Conservation (phyloP, 805 yeast species). For the Barnettozyma siamensis region DNA sequence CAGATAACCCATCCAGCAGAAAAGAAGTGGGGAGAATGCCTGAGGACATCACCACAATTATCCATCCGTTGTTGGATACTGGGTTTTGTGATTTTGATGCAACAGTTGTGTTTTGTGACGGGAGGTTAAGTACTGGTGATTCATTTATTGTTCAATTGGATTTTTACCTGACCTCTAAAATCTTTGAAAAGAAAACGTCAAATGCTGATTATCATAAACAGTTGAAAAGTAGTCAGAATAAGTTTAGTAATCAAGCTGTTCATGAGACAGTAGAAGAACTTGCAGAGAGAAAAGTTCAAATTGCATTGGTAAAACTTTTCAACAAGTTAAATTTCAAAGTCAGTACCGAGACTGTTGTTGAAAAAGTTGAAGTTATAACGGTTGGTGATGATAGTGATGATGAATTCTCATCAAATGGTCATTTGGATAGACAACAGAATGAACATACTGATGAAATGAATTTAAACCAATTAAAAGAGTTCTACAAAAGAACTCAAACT, state of each 20-base stretch:
- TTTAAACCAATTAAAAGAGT: constrained; percentile 67
- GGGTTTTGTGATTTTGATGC: constrained; percentile 50
- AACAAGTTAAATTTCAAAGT: constrained; percentile 37
- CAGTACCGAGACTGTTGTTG: constrained; percentile 12
- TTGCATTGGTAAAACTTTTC: constrained; percentile 50
- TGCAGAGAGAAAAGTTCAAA: constrained; percentile 45
- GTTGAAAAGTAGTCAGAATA: constrained; percentile 7
- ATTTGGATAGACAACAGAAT: neutral
- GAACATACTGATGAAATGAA: constrained; percentile 38
- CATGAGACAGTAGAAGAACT: constrained; percentile 52
- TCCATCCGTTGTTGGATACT: constrained; percentile 60
- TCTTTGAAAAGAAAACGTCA: constrained; percentile 19
- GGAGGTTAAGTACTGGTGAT: constrained; percentile 66
- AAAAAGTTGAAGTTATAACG: constrained; percentile 25
- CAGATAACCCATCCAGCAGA: constrained; percentile 20
- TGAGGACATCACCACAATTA: constrained; percentile 57
- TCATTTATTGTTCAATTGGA: constrained; percentile 65
- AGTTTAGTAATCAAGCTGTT: constrained; percentile 16
- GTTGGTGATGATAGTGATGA: constrained; percentile 36
- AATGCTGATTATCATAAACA: constrained; percentile 12
- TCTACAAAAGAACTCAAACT: constrained; percentile 69
- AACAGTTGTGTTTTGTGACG: constrained; percentile 52
- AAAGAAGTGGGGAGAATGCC: constrained; percentile 75
- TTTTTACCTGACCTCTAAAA: constrained; percentile 44
- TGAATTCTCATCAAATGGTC: constrained; percentile 24